Evolutionary conservation across 345 rosid species (phyloP), one percentile per base, ranked within the genome.

Genomic region (Trapa incisa): DNA sequence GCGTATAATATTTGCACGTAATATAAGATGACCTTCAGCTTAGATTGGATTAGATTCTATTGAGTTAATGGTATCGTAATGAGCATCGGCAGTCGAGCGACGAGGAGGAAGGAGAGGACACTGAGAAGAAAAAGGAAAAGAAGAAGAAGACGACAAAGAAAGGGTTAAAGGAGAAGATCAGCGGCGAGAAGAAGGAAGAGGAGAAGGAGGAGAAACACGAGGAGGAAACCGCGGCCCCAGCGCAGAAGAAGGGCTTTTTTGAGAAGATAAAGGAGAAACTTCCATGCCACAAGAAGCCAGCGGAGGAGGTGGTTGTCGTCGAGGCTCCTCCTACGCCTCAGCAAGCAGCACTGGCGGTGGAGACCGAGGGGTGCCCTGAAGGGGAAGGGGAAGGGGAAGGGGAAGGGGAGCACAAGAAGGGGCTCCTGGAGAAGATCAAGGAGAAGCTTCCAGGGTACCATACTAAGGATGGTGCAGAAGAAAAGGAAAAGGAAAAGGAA

Each of bases 371-470:
- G 15, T 70, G 67, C 37, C 70, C 61, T 1, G 29, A 22, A 22
- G 29, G 29, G 29, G 29, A 22, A 22, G 29, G 29, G 29, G 29
- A 22, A 22, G 29, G 29, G 29, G 29, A 22, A 22, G 29, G 29
- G 29, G 77, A 74, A 42, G 78, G 12, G 52, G 80, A 76, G 72
- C 58, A 68, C 5, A 77, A 74, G 80, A 91, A 85, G 65, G 96
- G 97, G 0, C 52, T 91, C 14, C 6, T 91, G 12, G 97, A 91
- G 87, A 88, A 91, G 81, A 85, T 91, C 68, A 91, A 91, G 81
- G 97, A 85, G 80, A 91, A 88, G 76, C 74, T 91, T n/a, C 97
- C 97, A 43, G 97, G 97, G 1, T 83, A 84, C 50, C 96, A 88
- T 71, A 67, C 84, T 13, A 91, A 86, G 77, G 67, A 64, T 9